These are phyloP conservation scores for Trichoderma atroviride DNA, from an alignment of 2,329 filamentous ascomycete genomes.

Conservation along the genomic window DNA sequence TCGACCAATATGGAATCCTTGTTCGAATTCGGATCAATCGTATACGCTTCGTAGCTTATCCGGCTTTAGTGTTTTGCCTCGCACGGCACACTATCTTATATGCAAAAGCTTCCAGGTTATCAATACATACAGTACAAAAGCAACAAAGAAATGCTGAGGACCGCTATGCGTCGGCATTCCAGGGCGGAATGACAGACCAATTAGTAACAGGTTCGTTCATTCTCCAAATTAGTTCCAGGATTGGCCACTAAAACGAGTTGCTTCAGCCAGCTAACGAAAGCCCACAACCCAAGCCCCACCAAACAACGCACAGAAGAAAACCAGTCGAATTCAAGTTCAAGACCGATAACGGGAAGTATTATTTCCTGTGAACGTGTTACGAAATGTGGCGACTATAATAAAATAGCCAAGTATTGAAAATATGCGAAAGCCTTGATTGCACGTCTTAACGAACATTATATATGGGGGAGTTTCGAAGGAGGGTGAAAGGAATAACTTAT, in stretches of 20 bases:
- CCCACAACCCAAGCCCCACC: neutral
- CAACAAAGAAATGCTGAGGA: neutral
- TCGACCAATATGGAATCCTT: neutral
- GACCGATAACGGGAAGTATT: neutral
- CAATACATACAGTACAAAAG: too few species aligned
- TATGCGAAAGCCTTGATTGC: neutral
- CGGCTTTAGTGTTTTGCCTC: neutral
- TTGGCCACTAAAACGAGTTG: neutral
- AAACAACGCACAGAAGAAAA: neutral
- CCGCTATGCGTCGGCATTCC: neutral
- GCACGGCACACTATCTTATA: neutral
- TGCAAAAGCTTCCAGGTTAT: neutral
- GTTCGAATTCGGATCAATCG: neutral
- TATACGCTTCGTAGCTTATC: neutral
- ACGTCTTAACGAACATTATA: neutral
- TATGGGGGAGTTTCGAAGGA: neutral
- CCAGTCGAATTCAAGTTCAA: neutral
- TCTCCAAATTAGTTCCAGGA: neutral
- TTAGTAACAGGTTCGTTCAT: neutral
- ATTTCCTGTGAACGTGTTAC: neutral
- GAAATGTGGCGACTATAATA: neutral
- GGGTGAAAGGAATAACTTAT: neutral
- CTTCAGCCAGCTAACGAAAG: neutral
- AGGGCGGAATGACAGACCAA: neutral
- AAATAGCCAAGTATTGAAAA: neutral